Evolutionary conservation across 345 rosid species (phyloP).

Genomic region (Microthlaspi erraticum): DNA sequence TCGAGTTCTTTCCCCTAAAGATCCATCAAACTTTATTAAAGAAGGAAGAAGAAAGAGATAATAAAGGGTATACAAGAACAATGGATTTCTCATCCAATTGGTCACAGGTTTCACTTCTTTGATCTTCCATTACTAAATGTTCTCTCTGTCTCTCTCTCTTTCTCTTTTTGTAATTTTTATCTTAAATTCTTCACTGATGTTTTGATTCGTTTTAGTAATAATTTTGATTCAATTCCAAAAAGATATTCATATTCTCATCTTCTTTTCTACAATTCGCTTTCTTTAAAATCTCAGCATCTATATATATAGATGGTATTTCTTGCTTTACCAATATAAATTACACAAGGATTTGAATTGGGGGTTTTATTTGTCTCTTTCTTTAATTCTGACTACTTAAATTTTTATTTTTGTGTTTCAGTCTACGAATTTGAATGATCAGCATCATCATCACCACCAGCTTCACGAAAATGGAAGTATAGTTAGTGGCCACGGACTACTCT

Average conservation of each 20-base stretch:
- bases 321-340: neutral
- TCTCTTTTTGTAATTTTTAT: constrained; percentile 30
- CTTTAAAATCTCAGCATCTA: constrained; percentile 36
- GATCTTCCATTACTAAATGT: constrained; percentile 39
- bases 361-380: constrained; percentile 10
- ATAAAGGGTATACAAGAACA: constrained; percentile 46
- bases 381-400: constrained; percentile 27
- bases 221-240: constrained; percentile 48
- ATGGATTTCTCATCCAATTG: constrained; percentile 84
- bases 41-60: constrained; percentile 43
- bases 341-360: neutral
- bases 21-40: constrained; percentile 70
- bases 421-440: constrained; percentile 47
- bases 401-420: constrained; percentile 36
- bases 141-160: constrained; percentile 22
- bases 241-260: constrained; percentile 64
- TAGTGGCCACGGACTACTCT: constrained; percentile 42
- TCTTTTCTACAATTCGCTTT: constrained; percentile 52
- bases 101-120: constrained; percentile 67
- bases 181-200: constrained; percentile 32
- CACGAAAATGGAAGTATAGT: constrained; percentile 39
- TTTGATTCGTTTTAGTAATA: constrained; percentile 40
- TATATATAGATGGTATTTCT: constrained; percentile 41
- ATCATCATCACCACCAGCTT: constrained; percentile 33
- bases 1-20: constrained; percentile 51